A percentile compares a stretch with the other conserved stretches of the same genome.
Conservation (phyloP, 441 rosid genomes). For the Populus hybrid region DNA sequence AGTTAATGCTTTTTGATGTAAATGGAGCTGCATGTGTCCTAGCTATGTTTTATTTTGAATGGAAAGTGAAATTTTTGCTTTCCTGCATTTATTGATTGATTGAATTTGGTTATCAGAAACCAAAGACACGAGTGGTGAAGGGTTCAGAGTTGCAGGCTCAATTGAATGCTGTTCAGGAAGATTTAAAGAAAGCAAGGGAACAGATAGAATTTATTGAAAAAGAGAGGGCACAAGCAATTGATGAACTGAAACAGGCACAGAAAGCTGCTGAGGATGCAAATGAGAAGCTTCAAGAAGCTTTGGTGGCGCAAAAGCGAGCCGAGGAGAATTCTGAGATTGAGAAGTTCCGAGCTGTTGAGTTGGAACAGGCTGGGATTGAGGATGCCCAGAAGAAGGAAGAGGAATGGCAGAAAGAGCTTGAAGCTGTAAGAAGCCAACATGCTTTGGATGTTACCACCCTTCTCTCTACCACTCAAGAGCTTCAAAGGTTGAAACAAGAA, state of each 20-base stretch:
- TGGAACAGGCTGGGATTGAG: slow-evolving; percentile 88
- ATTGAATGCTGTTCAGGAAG: slow-evolving; percentile 60
- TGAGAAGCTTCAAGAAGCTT: slow-evolving; percentile 74
- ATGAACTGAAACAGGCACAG: slow-evolving; percentile 69
- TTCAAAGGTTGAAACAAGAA: slow-evolving; percentile 65
- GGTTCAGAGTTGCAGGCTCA: slow-evolving; percentile 69
- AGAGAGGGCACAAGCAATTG: slow-evolving; percentile 61
- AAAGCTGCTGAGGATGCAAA: slow-evolving; percentile 60
- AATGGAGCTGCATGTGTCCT: not conserved
- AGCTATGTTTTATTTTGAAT: not conserved
- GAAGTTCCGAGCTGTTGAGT: slow-evolving; percentile 77
- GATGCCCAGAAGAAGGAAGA: slow-evolving; percentile 69
- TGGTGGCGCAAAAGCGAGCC: slow-evolving; percentile 80
- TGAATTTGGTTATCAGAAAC: slow-evolving; percentile 47
- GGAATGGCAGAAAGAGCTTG: slow-evolving; percentile 68
- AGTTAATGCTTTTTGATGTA: not conserved
- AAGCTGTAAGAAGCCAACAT: slow-evolving; percentile 71
- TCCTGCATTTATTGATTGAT: slow-evolving; percentile 13
- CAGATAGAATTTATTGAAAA: slow-evolving; percentile 61
- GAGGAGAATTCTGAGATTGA: slow-evolving; percentile 76
- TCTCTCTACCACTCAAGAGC: slow-evolving; percentile 70
- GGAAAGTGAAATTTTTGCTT: not conserved
- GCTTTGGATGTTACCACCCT: slow-evolving; percentile 75
- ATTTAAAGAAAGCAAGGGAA: slow-evolving; percentile 78
- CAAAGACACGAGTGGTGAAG: slow-evolving; percentile 43